Evolutionary conservation across 352 stramenopile species (phyloP), one percentile per base, ranked within the genome.

Genomic region (Pythium sukuiense): DNA sequence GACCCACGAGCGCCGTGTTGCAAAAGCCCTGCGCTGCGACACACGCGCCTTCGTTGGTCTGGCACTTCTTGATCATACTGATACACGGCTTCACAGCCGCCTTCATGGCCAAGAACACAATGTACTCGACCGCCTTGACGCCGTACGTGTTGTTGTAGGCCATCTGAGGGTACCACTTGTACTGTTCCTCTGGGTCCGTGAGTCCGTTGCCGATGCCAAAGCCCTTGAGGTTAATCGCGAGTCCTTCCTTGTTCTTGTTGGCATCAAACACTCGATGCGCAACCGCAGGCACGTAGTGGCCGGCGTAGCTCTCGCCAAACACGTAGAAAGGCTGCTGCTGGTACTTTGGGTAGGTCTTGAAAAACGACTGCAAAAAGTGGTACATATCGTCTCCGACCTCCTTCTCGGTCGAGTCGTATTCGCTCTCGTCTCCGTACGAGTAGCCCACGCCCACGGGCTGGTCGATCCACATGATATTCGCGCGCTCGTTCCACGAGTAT

Each of bases 381-480:
- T 93, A 98, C 69, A 98, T 97, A 76, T 99, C 94, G 71, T 98
- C 90, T 30, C 76, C 84, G 56, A 99, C 92, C 76, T 97, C 87
- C 35, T 92, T 90, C 73, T 99, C 96, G 35, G 93, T 90, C 24
- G 77, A 85, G 76, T 98, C 96, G 65, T 89, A 89, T 60, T 92
- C 85, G 39, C 80, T 94, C 53, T 83, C 80, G 46, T 90, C 81
- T 46, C 94, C 93, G 69, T 98, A 98, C 57, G 81, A 97, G 71
- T 98, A 99, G 61, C 96, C 97, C 5, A 98, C 94, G 30, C 93
- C 90, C 9, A 95, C 83, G 8, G 97, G 97, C 73, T 99, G 96
- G 75, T 99, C 97, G 46, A 99, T 86, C 89, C 94, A 99, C 59
- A 99, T 89, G 50, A 99, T 88, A 69, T 98, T 98, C 29, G 95